Evolutionary conservation across 108 stramenopile genomes (phyloP).

Genomic region (Skeletonema menzelii): DNA sequence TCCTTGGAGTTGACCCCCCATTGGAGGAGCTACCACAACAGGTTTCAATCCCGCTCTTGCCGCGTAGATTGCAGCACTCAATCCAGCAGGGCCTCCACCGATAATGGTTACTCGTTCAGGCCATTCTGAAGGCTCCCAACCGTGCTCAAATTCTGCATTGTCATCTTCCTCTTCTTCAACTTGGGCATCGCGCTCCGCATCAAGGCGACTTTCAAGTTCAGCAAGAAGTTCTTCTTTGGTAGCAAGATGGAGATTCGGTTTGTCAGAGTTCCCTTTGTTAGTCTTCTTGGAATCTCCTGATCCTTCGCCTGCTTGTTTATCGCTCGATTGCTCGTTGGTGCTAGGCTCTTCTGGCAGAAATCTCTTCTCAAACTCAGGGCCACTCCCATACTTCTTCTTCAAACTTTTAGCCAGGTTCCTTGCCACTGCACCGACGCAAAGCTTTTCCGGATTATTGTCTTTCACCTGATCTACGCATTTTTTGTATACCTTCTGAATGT

Average conservation of each 20-base stretch:
- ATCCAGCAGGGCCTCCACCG: conserved; percentile 93
- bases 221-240: conserved; percentile 77
- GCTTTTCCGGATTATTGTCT: conserved; percentile 41
- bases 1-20: conserved; percentile 92
- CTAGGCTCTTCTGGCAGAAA: conserved; percentile 52
- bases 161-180: conserved; percentile 80
- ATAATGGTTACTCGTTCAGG: conserved; percentile 88
- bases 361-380: conserved; percentile 54
- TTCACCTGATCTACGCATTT: conserved; percentile 78
- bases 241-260: conserved; percentile 76
- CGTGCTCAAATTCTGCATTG: conserved; percentile 62
- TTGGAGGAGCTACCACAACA: conserved; percentile 84
- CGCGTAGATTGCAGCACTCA: conserved; percentile 92
- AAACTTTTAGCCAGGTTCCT: conserved; percentile 73
- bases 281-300: conserved; percentile 11
- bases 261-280: conserved; percentile 23
- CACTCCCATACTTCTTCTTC: conserved; percentile 84
- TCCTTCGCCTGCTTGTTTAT: conserved; percentile 5
- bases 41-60: conserved; percentile 89
- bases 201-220: conserved; percentile 81
- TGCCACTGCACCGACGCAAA: conserved; percentile 78
- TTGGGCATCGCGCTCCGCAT: conserved; percentile 78
- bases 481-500: conserved; percentile 76
- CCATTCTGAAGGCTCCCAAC: conserved; percentile 57
- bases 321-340: conserved; percentile 9